A percentile compares a stretch with the other conserved stretches of the same genome.
Evolutionary conservation across 768 basidiomycete species (phyloP).

Genomic region (Daedalea quercina): DNA sequence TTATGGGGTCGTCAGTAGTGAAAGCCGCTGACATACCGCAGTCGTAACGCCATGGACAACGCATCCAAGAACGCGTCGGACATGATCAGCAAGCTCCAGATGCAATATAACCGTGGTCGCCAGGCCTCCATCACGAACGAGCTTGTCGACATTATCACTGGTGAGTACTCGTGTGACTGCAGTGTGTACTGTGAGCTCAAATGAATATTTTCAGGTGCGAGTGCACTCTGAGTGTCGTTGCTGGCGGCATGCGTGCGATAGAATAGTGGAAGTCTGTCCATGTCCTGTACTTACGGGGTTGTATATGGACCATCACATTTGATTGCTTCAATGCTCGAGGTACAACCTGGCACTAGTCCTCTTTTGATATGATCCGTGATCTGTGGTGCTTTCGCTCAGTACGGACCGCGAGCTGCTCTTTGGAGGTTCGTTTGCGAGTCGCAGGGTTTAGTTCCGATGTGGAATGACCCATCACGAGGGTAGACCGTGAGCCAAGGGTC

Average conservation of each 20-base stretch:
- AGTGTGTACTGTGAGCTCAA: not conserved
- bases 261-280: not conserved
- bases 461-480: no score
- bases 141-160: conserved; percentile 87
- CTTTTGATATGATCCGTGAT: no score
- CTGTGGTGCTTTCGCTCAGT: no score
- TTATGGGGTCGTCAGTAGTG: not conserved
- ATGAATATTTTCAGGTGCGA: conserved; percentile 32
- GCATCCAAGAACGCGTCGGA: conserved; percentile 97
- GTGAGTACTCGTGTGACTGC: conserved; percentile 34
- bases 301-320: not conserved
- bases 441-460: no score
- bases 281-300: not conserved
- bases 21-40: conserved; percentile 19
- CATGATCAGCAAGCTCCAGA: conserved; percentile 83
- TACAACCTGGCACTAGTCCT: no score
- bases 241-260: not conserved
- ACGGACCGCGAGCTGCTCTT: no score
- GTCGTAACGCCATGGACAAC: conserved; percentile 99
- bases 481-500: no score
- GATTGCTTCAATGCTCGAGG: not conserved
- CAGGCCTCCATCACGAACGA: conserved; percentile 98
- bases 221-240: conserved; percentile 30
- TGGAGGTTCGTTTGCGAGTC: no score
- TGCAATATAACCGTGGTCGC: conserved; percentile 98